Conservation (phyloP, 176 grass and related monocot genomes). For the Carex scoparia region DNA sequence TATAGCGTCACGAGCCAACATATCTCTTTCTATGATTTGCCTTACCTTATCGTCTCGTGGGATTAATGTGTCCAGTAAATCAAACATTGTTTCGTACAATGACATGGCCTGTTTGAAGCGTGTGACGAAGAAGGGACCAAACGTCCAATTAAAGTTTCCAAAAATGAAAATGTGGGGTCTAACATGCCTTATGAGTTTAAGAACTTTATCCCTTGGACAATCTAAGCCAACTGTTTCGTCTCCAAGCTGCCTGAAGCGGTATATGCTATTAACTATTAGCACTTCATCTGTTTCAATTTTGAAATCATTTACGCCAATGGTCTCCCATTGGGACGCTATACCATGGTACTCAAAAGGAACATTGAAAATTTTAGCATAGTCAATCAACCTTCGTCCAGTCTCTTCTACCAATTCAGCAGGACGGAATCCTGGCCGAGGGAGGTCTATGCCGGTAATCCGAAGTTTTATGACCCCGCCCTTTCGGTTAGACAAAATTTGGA, state of each 20-base stretch:
- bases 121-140: conserved; percentile 36
- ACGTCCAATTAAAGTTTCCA: conserved; percentile 26
- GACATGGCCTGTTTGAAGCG: conserved; percentile 32
- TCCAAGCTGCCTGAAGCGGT: conserved; percentile 27
- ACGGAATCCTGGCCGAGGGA: conserved; percentile 32
- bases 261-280: conserved; percentile 28
- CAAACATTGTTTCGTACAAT: conserved; percentile 23
- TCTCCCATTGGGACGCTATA: conserved; percentile 29
- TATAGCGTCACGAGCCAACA: conserved; percentile 19
- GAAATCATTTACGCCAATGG: conserved; percentile 23
- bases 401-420: conserved; percentile 30
- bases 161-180: conserved; percentile 32
- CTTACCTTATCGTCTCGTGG: conserved; percentile 31
- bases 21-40: conserved; percentile 30
- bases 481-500: not conserved
- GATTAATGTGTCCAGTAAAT: conserved; percentile 27
- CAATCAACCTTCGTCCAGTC: conserved; percentile 27
- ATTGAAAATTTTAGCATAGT: conserved; percentile 35
- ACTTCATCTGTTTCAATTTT: conserved; percentile 32
- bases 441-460: conserved; percentile 21
- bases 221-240: conserved; percentile 30
- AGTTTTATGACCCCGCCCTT: conserved; percentile 10
- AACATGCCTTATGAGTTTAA: conserved; percentile 28
- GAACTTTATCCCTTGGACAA: conserved; percentile 34
- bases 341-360: conserved; percentile 41